Conservation (phyloP, 2,329 filamentous ascomycete genomes). For the Colletotrichum tanaceti region DNA sequence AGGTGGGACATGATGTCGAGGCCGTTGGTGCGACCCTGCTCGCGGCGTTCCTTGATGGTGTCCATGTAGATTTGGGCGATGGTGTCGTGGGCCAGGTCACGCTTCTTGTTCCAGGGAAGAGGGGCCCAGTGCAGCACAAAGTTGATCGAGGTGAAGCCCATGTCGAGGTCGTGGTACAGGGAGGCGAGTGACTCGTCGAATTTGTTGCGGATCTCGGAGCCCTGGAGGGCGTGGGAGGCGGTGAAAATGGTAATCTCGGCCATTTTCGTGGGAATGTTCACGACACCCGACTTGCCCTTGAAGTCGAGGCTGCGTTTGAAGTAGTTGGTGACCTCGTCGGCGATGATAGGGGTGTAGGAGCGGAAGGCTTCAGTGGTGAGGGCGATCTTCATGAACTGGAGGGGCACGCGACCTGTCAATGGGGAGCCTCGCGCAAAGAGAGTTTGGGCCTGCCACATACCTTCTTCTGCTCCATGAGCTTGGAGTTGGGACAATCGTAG, state of each 20-base stretch:
- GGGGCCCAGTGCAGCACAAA: conserved; percentile 91
- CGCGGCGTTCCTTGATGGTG: conserved; percentile 79
- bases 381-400: conserved; percentile 82
- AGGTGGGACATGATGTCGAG: conserved; percentile 91
- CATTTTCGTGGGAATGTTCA: conserved; percentile 80
- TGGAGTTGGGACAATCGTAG: conserved; percentile 90
- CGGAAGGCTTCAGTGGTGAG: conserved; percentile 80
- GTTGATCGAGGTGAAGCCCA: conserved; percentile 90
- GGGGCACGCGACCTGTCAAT: conserved; percentile 38
- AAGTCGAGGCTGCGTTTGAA: conserved; percentile 75
- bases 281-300: conserved; percentile 74
- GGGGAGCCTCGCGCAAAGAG: neutral
- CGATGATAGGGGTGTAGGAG: conserved; percentile 82
- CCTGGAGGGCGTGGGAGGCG: conserved; percentile 86
- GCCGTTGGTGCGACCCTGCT: conserved; percentile 60
- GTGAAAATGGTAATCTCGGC: conserved; percentile 92
- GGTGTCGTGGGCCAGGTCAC: conserved; percentile 82
- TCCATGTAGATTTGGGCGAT: conserved; percentile 86
- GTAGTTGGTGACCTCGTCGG: conserved; percentile 78
- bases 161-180: conserved; percentile 89
- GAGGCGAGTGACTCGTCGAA: conserved; percentile 85
- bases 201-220: conserved; percentile 81
- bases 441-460: conserved; percentile 56
- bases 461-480: conserved; percentile 97
- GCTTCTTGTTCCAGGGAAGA: conserved; percentile 86